phyloP scores from a whole-genome alignment of 169 alveolate species.

The Plasmodium malariae region DNA sequence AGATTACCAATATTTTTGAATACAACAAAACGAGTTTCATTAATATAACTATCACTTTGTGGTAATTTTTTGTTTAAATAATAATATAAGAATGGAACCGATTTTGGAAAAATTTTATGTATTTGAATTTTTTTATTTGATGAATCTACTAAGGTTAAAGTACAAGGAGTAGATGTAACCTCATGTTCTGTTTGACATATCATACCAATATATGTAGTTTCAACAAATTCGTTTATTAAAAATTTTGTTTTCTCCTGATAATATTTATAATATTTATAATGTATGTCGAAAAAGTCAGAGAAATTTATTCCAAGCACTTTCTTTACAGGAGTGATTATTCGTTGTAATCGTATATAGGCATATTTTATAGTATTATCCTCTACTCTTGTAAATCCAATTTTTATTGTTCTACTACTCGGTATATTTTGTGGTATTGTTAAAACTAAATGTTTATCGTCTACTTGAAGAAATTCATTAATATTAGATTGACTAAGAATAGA shows the following conservation, averaged over 20 bases:
- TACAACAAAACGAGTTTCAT: constrained; percentile 40
- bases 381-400: constrained; percentile 32
- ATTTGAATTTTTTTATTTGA: not conserved
- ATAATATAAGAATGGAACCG: constrained; percentile 10
- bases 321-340: not conserved
- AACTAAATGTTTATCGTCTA: not conserved
- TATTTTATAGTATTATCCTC: not conserved
- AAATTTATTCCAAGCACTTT: constrained; percentile 39
- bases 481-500: constrained; percentile 17
- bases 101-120: not conserved
- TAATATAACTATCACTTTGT: not conserved
- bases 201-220: constrained; percentile 44
- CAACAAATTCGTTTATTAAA: constrained; percentile 34
- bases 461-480: not conserved
- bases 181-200: constrained; percentile 34
- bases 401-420: constrained; percentile 14
- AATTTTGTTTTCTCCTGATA: constrained; percentile 19
- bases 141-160: not conserved
- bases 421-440: constrained; percentile 16
- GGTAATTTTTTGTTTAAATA: not conserved
- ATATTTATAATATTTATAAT: constrained; percentile 34
- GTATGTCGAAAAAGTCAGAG: constrained; percentile 23
- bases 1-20: constrained; percentile 1
- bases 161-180: not conserved
- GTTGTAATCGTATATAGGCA: constrained; percentile 36